Base-by-base conservation (phyloP, 352 stramenopile genomes). In the Phytophthora pistaciae region DNA sequence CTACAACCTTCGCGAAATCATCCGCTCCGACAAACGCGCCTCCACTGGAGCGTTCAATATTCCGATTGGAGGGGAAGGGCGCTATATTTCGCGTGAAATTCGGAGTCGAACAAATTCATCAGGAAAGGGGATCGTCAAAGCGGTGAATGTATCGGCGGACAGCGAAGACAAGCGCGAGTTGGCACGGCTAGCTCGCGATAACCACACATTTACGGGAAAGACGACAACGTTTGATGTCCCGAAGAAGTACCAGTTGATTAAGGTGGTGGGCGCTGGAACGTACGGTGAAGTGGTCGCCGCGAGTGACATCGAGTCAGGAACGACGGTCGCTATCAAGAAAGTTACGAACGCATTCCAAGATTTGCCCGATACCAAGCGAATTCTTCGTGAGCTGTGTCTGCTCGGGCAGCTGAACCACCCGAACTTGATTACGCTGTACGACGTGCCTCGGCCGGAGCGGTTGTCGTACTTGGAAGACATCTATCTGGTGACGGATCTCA, bases 401-500 rank as follows among this genome's bases (percentile, higher is more conserved):
- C 77, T 98, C 33, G 80, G 90, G 4, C 88, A 96, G 54, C 68
- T 99, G 78, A 77, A 77, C 5, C 92, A 97, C 44, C 87, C 96
- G 13, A 98, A 98, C 56, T 82, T 99, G 58, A 98, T 99, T 38
- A 80, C 87, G 33, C 88, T 99, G 53, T 88, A 96, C 48, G 96
- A 99, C 73, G 90, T 99, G 52, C 89, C 98, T 70, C 92, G 95
- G 3, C 96, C 97, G 2, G 85, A 93, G 65, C 93, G 94, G 31
- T 80, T 98, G 16, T 92, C 94, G 64, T 97, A 99, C 68, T 96
- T 98, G 61, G 88, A 98, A 66, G 97, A 99, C 79, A 97, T 99
- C 40, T 99, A 99, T 66, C 91, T 99, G 16, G 95, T 99, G 18
- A 96, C 91, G 21, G 95, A 99, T 59, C 84, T 99, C 25, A 99